Conservation (phyloP, 1,139 yeast species). For the Geotrichum bryndzae region DNA sequence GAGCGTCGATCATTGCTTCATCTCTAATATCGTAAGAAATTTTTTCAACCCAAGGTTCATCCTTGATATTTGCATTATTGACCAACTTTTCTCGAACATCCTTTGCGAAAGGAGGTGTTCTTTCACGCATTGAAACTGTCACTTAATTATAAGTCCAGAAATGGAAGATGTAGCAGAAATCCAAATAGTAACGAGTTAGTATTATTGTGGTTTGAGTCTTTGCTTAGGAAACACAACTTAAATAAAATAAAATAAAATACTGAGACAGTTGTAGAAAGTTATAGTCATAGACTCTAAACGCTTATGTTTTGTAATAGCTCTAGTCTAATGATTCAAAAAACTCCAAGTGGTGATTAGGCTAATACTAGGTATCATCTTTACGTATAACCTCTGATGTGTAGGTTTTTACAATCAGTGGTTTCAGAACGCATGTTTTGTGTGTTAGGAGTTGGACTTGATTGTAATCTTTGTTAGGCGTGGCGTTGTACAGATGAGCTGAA, state of each 20-base stretch:
- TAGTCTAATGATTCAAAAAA: neutral
- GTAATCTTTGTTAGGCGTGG: neutral
- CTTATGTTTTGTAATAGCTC: too few relatives aligned
- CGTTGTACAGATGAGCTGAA: too few relatives aligned
- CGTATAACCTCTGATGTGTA: neutral
- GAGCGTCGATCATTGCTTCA: neutral
- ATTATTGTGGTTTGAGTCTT: neutral
- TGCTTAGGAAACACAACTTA: neutral
- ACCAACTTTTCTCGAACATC: neutral
- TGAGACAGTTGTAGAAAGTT: neutral
- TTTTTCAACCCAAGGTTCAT: neutral
- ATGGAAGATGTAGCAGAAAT: neutral
- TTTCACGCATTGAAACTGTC: too few relatives aligned
- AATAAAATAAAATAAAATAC: too few relatives aligned
- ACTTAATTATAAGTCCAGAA: neutral
- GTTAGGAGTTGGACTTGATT: neutral
- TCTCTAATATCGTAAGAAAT: neutral
- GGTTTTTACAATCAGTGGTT: neutral
- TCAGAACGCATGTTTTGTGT: neutral
- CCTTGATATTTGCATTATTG: neutral
- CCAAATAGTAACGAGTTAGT: neutral
- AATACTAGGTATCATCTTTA: neutral
- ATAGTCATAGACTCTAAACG: neutral
- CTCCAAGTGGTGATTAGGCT: neutral
- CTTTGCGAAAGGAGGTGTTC: neutral